Conservation (phyloP, 1,284 basidiomycete species). For the Taiwanofungus camphoratus region DNA sequence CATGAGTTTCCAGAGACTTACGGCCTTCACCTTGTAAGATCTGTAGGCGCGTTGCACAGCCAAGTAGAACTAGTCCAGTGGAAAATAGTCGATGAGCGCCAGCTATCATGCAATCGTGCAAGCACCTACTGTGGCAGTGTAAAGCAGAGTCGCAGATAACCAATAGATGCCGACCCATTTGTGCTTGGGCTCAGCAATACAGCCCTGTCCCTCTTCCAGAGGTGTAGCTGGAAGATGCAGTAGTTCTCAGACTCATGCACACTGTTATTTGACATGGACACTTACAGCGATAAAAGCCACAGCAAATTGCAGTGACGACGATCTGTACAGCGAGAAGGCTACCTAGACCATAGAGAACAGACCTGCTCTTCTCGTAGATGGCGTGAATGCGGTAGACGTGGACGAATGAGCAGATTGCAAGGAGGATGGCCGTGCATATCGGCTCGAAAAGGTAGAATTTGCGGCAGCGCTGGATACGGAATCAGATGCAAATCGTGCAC, state of each 20-base stretch:
- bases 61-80: conserved; percentile 43
- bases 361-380: conserved; percentile 60
- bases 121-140: conserved; percentile 52
- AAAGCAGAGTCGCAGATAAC: conserved; percentile 67
- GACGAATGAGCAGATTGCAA: conserved; percentile 63
- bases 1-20: conserved; percentile 76
- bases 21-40: conserved; percentile 52
- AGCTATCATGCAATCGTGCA: not conserved
- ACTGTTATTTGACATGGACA: conserved; percentile 11
- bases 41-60: conserved; percentile 58
- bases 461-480: conserved; percentile 42
- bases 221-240: conserved; percentile 49
- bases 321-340: conserved; percentile 59
- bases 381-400: conserved; percentile 73
- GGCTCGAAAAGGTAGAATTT: conserved; percentile 80
- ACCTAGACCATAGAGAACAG: conserved; percentile 50
- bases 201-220: conserved; percentile 64
- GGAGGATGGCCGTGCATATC: conserved; percentile 71
- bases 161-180: conserved; percentile 82
- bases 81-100: conserved; percentile 3
- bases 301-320: conserved; percentile 61
- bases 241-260: conserved; percentile 8
- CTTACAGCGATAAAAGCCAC: conserved; percentile 70
- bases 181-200: conserved; percentile 72
- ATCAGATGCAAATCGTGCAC: conserved; percentile 7